Base-by-base conservation (phyloP, 768 basidiomycete genomes). In the Amylocystis lapponica region DNA sequence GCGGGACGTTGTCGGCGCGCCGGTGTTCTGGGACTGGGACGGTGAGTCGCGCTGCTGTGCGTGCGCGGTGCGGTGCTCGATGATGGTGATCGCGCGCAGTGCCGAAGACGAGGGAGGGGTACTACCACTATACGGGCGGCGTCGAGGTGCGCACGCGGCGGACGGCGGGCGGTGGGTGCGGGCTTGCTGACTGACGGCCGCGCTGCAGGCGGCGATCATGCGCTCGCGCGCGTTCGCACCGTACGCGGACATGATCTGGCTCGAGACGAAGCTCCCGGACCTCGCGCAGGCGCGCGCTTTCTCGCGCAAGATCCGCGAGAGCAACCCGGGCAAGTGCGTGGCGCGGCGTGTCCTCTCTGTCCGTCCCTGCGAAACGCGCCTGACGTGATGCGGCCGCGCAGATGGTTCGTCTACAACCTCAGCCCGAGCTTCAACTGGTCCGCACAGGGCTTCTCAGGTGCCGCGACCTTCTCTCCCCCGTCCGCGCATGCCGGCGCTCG, bases 371-470 rank as follows among this genome's bases (percentile, higher is more conserved):
- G 11, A 17, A 22, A 44, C 5, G 22, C 21, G 10, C 17, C 42
- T 45, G n/a, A 27, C 45, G 27, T 26, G 6, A n/a, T 26, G 5
- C 37, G n/a, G n/a, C 39, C 51, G 40, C 45, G 45, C 49, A 88
- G 83, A 55, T 83, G 79, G 81, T 78, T 96, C 52, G 91, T 95
- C 17, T 96, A 94, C 60, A 96, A 95, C 60, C 67, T 96, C 45
- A 92, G 89, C 55, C 93, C 92, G 4, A 90, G 88, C 57, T 95
- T 95, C 70, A 92, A 94, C 61, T 95, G 91, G 92, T 68, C 78
- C n/a, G 74, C 71, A 20, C 80, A 84, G 53, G 90, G 90, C 12
- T 94, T 86, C 63, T 75, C 75, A 33, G 78, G 81, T 81, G 36
- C 42, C n/a, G 64, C 33, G 4, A n/a, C 19, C 11, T n/a, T 19